Evolutionary conservation across 1,139 yeast genomes (phyloP), one percentile per base, ranked within the genome.

Genomic region (Eremothecium cymbalariae): DNA sequence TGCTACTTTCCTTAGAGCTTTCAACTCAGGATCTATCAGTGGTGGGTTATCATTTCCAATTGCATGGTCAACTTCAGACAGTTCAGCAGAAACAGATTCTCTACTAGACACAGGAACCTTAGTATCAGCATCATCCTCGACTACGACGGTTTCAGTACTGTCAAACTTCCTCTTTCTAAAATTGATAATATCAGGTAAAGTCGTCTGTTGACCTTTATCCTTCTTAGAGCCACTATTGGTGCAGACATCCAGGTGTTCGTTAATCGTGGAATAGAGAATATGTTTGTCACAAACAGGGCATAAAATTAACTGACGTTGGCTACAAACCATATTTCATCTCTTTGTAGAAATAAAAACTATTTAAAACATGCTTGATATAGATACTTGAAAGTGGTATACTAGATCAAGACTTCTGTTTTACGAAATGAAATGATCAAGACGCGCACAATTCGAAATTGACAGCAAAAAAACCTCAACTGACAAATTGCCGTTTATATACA

Each of bases 1-100:
- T 0, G 73, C 57, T 18, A 72, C 72, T 31, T 69, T 60, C 41
- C 60, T 65, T 19, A 78, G 50, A 32, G 63, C 42, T 21, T 54
- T 40, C 7, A 45, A 28, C 28, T 55, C 62, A 15, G 58, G 45
- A 31, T 63, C 67, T 34, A 15, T 14, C 17, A 17, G 23, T 9
- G 3, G 30, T 9, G 17, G 32, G 30, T 12, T 18, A 3, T 16
- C 4, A 20, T 18, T 11, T 30, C 22, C 27, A 15, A 1, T 11
- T 15, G 14, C 8, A 12, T n/a, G 9, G 15, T 19, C 32, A 19
- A n/a, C 11, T 8, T 28, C 27, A n/a, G 8, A 8, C 14, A 28
- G 9, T 18, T 28, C 27, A 4, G 15, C 13, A 14, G 9, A 12
- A 4, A 12, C 25, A 19, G 17, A 19, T n/a, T 27, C n/a, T 3